phyloP scores from a whole-genome alignment of 2,329 filamentous ascomycete species.

The Fusarium neocosmosporiellum region DNA sequence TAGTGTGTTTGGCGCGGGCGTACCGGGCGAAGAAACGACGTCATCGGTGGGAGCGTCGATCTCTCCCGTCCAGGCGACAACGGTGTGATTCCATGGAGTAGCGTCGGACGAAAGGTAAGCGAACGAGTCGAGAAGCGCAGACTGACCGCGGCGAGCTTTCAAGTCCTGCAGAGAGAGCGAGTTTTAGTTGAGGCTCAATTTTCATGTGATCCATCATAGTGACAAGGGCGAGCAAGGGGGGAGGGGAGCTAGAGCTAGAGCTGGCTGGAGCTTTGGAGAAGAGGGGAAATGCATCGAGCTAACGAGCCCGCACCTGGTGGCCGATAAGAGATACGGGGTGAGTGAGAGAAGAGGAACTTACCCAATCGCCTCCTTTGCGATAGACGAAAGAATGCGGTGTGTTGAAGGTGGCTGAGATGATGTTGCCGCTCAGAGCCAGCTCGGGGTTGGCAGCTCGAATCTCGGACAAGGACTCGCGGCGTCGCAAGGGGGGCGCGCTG shows the following conservation, averaged over 20 bases:
- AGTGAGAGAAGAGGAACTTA: slow-evolving; percentile 50
- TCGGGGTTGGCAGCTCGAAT: slow-evolving; percentile 67
- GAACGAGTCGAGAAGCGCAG: slow-evolving; percentile 92
- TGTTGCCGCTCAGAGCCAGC: slow-evolving; percentile 70
- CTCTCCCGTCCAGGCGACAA: slow-evolving; percentile 96
- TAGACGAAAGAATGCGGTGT: slow-evolving; percentile 71
- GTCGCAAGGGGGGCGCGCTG: slow-evolving; percentile 50
- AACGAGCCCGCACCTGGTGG: slow-evolving; percentile 16
- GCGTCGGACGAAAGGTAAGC: slow-evolving; percentile 86
- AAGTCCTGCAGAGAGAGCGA: slow-evolving; percentile 67
- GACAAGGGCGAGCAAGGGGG: slow-evolving; percentile 14
- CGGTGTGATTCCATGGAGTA: slow-evolving; percentile 88
- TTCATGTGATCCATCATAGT: slow-evolving; percentile 19
- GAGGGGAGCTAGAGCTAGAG: slow-evolving; percentile 23
- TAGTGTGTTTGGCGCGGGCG: slow-evolving; percentile 59
- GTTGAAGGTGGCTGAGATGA: slow-evolving; percentile 74
- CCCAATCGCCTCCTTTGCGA: slow-evolving; percentile 70
- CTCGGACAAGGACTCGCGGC: slow-evolving; percentile 64
- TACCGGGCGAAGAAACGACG: slow-evolving; percentile 57
- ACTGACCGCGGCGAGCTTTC: slow-evolving; percentile 83
- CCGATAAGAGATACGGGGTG: slow-evolving; percentile 26
- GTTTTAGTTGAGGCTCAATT: slow-evolving; percentile 26
- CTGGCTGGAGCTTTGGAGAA: slow-evolving; percentile 35
- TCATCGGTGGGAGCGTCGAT: slow-evolving; percentile 66
- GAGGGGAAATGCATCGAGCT: slow-evolving; percentile 32